Percentiles rank a stretch among this genome's conserved stretches.
Conservation (phyloP, 371 early-diverging fungal genomes). For the Lichtheimia ornata region DNA sequence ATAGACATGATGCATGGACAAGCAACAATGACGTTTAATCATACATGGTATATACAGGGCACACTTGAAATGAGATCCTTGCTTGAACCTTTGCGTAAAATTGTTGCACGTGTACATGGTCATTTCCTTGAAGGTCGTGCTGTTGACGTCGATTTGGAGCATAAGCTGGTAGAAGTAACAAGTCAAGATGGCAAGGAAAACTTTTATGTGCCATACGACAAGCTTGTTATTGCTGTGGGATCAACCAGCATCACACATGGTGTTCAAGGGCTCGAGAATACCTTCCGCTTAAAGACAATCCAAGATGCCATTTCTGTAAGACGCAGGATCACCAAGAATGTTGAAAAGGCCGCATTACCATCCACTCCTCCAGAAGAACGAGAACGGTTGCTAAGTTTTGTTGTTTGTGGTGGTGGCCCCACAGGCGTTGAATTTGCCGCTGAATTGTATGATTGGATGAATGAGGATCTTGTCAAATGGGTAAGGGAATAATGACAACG, state of each 20-base stretch:
- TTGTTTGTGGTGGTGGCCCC: constrained; percentile 22
- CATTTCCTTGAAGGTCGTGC: constrained; percentile 64
- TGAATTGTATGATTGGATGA: constrained; percentile 82
- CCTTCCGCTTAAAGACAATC: constrained; percentile 70
- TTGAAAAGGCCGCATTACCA: constrained; percentile 85
- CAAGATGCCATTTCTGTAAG: constrained; percentile 73
- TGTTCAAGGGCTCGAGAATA: constrained; percentile 77
- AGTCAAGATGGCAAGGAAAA: constrained; percentile 34
- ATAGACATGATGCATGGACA: background rate
- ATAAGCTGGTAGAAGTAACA: constrained; percentile 51
- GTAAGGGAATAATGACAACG: constrained; percentile 29
- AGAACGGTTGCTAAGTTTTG: constrained; percentile 66
- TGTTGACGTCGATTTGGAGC: constrained; percentile 68
- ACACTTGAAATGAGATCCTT: constrained; percentile 14
- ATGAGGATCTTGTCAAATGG: constrained; percentile 78
- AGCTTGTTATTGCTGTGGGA: constrained; percentile 83
- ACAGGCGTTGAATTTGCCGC: constrained; percentile 29
- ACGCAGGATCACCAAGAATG: constrained; percentile 66
- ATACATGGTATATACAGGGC: constrained; percentile 37
- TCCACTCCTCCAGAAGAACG: constrained; percentile 75
- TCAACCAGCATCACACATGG: constrained; percentile 81
- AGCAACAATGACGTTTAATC: background rate
- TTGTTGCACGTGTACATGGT: constrained; percentile 48
- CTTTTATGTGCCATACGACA: constrained; percentile 75
- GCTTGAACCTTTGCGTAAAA: constrained; percentile 76